Base-by-base conservation (phyloP, 2,329 filamentous ascomycete species). In the Cladosporium sp. region DNA sequence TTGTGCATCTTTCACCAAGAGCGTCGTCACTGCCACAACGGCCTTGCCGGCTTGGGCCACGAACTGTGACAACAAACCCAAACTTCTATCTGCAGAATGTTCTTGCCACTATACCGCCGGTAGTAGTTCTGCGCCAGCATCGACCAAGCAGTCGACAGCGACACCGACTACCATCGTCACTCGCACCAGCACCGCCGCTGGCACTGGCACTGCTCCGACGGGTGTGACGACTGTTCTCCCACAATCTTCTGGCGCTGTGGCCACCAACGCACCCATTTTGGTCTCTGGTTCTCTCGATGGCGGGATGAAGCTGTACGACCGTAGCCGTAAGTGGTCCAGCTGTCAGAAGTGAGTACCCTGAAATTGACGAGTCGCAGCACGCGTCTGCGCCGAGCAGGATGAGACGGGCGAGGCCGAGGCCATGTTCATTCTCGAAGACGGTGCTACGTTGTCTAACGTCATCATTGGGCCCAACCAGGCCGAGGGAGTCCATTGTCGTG, bases 391-490 rank as follows among this genome's bases (percentile, higher is more conserved):
- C n/a, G 78, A 74, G 15, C 80, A 84, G 62, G 71, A 70, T 30
- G 82, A 84, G 68, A 80, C 80, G 28, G 82, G 80, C 26, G 77
- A 82, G 63, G 71, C 72, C 0, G 75, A 81, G 58, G 82, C 84
- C 52, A 83, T 86, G 74, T 86, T 86, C 79, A 77, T 83, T 68
- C 77, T 86, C 66, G 77, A 82, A 72, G 77, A 80, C 59, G 84
- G 84, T 26, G 84, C 80, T 41, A 84, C 80, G 32, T 74, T 86
- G 24, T 80, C 79, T 68, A 85, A 85, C 70, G 83, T 83, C 72
- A 84, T 86, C 73, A 85, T 85, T 64, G 83, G 84, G 49, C 78
- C 78, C n/a, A 80, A 82, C 67, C 78, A 84, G 66, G 78, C 80
- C 49, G 84, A 84, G 74, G 83, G 80, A 60, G 79, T 85, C 28